phyloP scores from a whole-genome alignment of 2,329 filamentous ascomycete genomes.

The Fusarium armeniacum region DNA sequence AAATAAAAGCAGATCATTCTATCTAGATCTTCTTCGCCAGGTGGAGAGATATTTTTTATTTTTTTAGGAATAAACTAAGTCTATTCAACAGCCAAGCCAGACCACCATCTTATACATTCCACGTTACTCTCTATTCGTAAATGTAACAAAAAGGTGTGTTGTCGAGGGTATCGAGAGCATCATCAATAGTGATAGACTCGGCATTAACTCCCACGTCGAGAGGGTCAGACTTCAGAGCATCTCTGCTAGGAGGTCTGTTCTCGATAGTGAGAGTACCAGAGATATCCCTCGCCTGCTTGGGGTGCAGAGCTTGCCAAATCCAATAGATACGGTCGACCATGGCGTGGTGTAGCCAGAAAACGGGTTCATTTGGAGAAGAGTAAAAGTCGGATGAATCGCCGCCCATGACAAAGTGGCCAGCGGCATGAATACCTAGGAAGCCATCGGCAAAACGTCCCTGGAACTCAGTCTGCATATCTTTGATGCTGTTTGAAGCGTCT shows the following conservation, averaged over 20 bases:
- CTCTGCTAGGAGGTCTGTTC: conserved; percentile 12
- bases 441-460: conserved; percentile 14
- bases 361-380: conserved; percentile 17
- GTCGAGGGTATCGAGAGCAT: not conserved
- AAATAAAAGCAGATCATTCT: too few relatives aligned
- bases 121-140: not conserved
- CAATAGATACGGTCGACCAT: conserved; percentile 22
- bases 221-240: conserved; percentile 6
- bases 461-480: conserved; percentile 17
- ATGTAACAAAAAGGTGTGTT: conserved; percentile 4
- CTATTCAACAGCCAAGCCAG: too few relatives aligned
- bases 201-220: conserved; percentile 14
- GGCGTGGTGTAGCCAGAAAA: conserved; percentile 18
- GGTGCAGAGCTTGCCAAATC: conserved; percentile 26
- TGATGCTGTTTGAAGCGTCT: not conserved
- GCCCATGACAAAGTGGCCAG: conserved; percentile 16
- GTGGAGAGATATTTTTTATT: too few relatives aligned
- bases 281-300: conserved; percentile 5
- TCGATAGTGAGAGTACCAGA: conserved; percentile 24
- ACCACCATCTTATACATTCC: too few relatives aligned
- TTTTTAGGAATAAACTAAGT: too few relatives aligned
- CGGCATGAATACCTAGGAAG: conserved; percentile 7
- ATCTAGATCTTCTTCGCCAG: too few relatives aligned
- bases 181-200: not conserved
- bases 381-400: conserved; percentile 21